These are phyloP conservation scores for Omphalotus olearius DNA, from an alignment of 1,284 basidiomycete species.

Conservation along the genomic window DNA sequence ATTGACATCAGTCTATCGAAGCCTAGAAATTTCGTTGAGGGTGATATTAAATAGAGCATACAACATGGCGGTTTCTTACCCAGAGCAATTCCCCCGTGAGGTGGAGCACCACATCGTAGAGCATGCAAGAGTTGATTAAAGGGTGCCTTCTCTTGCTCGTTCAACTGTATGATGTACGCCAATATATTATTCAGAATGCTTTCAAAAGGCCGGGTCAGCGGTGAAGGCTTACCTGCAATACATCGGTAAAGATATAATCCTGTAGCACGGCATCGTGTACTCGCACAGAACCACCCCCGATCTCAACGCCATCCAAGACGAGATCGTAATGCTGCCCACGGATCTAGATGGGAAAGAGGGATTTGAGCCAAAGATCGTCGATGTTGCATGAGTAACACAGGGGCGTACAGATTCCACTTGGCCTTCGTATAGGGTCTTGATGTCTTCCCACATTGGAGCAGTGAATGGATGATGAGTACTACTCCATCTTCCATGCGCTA, in stretches of 20 bases:
- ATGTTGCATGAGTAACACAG: not conserved
- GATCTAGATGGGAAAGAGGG: constrained; percentile 43
- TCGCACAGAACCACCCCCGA: constrained; percentile 91
- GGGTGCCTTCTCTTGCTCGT: constrained; percentile 63
- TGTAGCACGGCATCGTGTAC: constrained; percentile 89
- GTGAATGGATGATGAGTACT: constrained; percentile 95
- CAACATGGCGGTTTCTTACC: constrained; percentile 40
- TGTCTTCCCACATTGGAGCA: constrained; percentile 89
- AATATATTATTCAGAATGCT: constrained; percentile 11
- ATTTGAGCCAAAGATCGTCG: not conserved
- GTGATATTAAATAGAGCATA: constrained; percentile 8
- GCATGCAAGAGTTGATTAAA: constrained; percentile 87
- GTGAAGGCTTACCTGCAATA: constrained; percentile 62
- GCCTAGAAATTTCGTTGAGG: constrained; percentile 41
- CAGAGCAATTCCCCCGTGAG: constrained; percentile 93
- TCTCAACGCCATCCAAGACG: constrained; percentile 91
- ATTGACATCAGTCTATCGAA: constrained; percentile 92
- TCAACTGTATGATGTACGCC: constrained; percentile 46
- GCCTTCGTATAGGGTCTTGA: constrained; percentile 69
- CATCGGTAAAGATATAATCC: constrained; percentile 72
- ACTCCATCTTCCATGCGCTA: constrained; percentile 84
- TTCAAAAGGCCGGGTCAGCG: constrained; percentile 6
- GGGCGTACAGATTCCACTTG: constrained; percentile 56
- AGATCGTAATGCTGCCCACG: constrained; percentile 97
- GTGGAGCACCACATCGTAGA: constrained; percentile 85